Evolutionary conservation across 1,284 basidiomycete genomes (phyloP).

Genomic region (Tranzscheliella williamsii): DNA sequence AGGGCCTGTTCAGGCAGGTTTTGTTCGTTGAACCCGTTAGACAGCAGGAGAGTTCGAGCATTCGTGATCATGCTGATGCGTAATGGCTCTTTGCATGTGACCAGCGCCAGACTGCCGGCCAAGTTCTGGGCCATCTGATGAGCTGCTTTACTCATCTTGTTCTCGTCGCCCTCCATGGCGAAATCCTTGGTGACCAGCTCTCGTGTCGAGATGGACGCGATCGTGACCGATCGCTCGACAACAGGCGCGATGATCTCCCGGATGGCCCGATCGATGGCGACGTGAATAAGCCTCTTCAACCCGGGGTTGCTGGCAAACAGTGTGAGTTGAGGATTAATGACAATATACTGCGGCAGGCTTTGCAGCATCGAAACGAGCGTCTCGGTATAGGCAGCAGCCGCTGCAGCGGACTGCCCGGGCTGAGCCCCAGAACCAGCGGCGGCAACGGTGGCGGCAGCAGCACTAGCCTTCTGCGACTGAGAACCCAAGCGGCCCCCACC

Average conservation of each 20-base stretch:
- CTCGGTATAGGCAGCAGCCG: slow-evolving; percentile 63
- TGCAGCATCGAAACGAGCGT: slow-evolving; percentile 73
- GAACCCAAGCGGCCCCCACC: slow-evolving; percentile 24
- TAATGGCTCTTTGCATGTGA: slow-evolving; percentile 97
- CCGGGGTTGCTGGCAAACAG: slow-evolving; percentile 75
- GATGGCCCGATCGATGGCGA: slow-evolving; percentile 91
- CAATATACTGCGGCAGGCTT: slow-evolving; percentile 73
- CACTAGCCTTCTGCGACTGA: slow-evolving; percentile 36
- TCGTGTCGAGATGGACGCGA: slow-evolving; percentile 94
- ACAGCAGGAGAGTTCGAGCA: slow-evolving; percentile 70
- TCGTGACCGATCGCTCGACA: slow-evolving; percentile 98
- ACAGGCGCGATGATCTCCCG: slow-evolving; percentile 98
- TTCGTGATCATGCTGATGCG: slow-evolving; percentile 90
- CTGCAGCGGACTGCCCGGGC: slow-evolving; percentile 35
- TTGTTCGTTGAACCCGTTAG: slow-evolving; percentile 66
- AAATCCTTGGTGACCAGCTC: slow-evolving; percentile 97
- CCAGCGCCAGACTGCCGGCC: slow-evolving; percentile 91
- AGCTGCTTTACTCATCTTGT: slow-evolving; percentile 85
- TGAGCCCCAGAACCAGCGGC: slow-evolving; percentile 33
- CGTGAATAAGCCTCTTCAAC: slow-evolving; percentile 88
- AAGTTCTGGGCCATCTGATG: slow-evolving; percentile 97
- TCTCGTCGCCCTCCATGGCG: slow-evolving; percentile 88
- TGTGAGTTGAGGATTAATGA: slow-evolving; percentile 71
- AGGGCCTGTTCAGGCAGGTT: slow-evolving; percentile 68
- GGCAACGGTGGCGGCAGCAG: slow-evolving; percentile 27